Evolutionary conservation across 306 rosid species (phyloP), one percentile per base, ranked within the genome.

Genomic region (Myrica gale): DNA sequence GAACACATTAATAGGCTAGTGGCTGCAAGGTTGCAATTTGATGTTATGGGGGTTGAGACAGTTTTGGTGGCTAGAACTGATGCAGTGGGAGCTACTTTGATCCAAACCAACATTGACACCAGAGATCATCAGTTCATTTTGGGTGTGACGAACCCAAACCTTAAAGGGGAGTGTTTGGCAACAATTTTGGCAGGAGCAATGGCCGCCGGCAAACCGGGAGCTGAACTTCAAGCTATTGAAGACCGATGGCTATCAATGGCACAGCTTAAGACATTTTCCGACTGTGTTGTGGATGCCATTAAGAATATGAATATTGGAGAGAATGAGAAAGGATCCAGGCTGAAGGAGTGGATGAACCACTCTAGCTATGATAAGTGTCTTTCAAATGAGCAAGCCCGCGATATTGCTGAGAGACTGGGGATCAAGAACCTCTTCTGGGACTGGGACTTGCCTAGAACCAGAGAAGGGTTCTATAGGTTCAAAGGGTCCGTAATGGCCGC

Each of bases 31-130:
- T 76, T 92, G 73, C 99, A 95, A 73, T 95, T 92, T 75, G 99
- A 92, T 82, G 98, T 90, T 6, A 92, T 92, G 97, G 99, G 96
- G 1, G 97, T 93, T 16, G 99, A 95, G 83, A 90, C 96, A 1
- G 84, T 92, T 10, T 68, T 95, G 58, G 96, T 95, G 72, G 99
- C 97, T n/a, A 68, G 99, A 78, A 92, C 98, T 0, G 97, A 95
- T 56, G 99, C 99, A 0, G 97, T 70, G 0, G 99, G 81, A 0
- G 97, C 99, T 6, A 90, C 32, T 66, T 60, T 95, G 78, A 92
- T 95, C 76, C 99, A 95, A 67, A 90, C 97, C 16, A 95, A 95
- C 75, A 86, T 95, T 10, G 98, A 95, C 83, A 55, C 82, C 0
- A 88, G 97, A 63, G 99, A 95, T 48, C 97, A 95, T 58, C 97